Percentiles rank a stretch among this genome's conserved stretches.
Evolutionary conservation across 371 early-diverging fungal species (phyloP).

Genomic region (Saksenaea oblongispora): DNA sequence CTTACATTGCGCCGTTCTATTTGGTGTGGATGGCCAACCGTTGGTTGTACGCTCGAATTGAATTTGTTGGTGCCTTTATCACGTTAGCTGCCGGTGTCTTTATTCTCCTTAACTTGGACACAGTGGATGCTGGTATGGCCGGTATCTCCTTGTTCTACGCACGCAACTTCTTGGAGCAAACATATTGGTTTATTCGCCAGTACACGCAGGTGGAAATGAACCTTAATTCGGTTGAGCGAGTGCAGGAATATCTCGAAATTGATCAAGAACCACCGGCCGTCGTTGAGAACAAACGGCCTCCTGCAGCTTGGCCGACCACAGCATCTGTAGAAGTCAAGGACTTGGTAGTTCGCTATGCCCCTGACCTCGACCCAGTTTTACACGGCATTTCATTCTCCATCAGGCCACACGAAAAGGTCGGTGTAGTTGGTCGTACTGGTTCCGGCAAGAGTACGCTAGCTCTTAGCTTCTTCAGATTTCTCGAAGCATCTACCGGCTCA

Average conservation of each 20-base stretch:
- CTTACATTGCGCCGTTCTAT: conserved; percentile 76
- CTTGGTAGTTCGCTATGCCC: conserved; percentile 66
- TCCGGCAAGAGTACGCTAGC: conserved; percentile 82
- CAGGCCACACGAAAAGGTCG: conserved; percentile 71
- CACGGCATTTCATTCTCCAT: conserved; percentile 65
- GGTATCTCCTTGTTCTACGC: conserved; percentile 84
- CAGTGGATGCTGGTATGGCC: conserved; percentile 78
- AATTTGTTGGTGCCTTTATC: conserved; percentile 68
- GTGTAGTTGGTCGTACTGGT: conserved; percentile 78
- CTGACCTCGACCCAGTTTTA: conserved; percentile 68
- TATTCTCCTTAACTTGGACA: conserved; percentile 50
- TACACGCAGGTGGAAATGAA: conserved; percentile 82
- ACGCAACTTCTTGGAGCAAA: conserved; percentile 56
- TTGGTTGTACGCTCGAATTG: conserved; percentile 79
- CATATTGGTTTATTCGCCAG: conserved; percentile 50
- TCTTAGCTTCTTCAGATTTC: conserved; percentile 75
- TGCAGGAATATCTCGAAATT: conserved; percentile 73
- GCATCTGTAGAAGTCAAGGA: conserved; percentile 69
- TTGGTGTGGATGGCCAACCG: conserved; percentile 84
- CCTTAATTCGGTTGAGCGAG: conserved; percentile 85
- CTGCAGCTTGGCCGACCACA: conserved; percentile 74
- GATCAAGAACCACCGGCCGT: conserved; percentile 68
- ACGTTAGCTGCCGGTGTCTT: conserved; percentile 67
- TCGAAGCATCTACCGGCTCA: conserved; percentile 69
- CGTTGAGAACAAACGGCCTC: conserved; percentile 45